Evolutionary conservation across 2,329 filamentous ascomycete species (phyloP).

Genomic region (Grosmannia serpens): DNA sequence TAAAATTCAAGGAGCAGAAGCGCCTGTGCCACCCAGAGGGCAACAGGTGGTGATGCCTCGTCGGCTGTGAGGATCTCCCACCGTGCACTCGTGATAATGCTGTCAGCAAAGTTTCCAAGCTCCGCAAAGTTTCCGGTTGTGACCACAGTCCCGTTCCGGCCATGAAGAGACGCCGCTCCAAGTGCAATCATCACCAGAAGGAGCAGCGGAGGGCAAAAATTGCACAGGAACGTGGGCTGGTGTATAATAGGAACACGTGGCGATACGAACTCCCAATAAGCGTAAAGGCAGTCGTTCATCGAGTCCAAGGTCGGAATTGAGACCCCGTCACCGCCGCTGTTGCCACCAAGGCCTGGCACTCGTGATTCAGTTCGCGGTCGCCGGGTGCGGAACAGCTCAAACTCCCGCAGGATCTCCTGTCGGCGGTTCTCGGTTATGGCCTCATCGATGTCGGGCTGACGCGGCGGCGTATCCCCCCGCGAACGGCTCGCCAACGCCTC

Average conservation of each 20-base stretch:
- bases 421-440: conserved; percentile 32
- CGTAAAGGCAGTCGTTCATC: conserved; percentile 75
- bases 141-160: conserved; percentile 26
- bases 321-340: conserved; percentile 29
- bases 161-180: conserved; percentile 68
- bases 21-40: conserved; percentile 80
- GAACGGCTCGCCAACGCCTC: conserved; percentile 37
- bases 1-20: conserved; percentile 75
- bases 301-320: conserved; percentile 58
- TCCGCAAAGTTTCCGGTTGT: conserved; percentile 38
- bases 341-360: conserved; percentile 23
- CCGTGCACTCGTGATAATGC: conserved; percentile 60
- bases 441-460: conserved; percentile 28
- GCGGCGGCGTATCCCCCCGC: conserved; percentile 32
- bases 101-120: conserved; percentile 36
- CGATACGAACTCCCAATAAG: conserved; percentile 80
- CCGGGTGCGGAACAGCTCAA: conserved; percentile 31
- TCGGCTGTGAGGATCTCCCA: conserved; percentile 76
- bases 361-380: conserved; percentile 27
- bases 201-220: conserved; percentile 66
- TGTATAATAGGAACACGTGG: conserved; percentile 81
- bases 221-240: conserved; percentile 72
- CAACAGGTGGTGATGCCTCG: conserved; percentile 73
- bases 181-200: conserved; percentile 75
- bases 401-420: conserved; percentile 31